phyloP scores from a whole-genome alignment of 352 stramenopile genomes.

The Phytophthora sp. region DNA sequence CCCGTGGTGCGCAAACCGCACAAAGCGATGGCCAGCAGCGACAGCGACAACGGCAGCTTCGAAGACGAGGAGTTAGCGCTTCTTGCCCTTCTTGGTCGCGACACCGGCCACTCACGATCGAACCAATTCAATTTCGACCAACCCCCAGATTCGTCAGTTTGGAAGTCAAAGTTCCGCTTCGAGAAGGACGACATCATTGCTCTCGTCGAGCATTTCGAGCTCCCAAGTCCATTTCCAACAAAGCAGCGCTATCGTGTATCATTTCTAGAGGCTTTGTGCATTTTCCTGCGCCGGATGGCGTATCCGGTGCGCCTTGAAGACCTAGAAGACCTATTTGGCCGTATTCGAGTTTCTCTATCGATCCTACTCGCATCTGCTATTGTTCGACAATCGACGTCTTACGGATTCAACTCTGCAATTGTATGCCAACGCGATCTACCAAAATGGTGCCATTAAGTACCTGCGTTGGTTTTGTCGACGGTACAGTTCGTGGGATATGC shows the following conservation, averaged over 20 bases:
- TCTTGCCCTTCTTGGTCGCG: no score
- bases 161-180: no score
- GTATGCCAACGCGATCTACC: background rate
- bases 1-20: no score
- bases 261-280: background rate
- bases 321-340: background rate
- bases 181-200: background rate
- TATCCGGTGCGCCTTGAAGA: background rate
- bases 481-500: constrained; percentile 1
- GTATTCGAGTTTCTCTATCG: background rate
- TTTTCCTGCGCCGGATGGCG: background rate
- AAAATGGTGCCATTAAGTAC: background rate
- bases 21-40: no score
- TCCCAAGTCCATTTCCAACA: background rate
- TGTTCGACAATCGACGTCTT: background rate
- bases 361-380: background rate
- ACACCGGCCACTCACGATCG: no score
- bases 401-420: background rate
- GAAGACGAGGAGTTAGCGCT: no score
- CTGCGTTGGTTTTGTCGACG: constrained; percentile 15
- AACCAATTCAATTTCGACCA: no score
- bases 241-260: background rate
- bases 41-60: no score
- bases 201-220: background rate
- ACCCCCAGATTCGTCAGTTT: no score